Percentiles rank a stretch among this genome's conserved stretches.
phyloP scores from a whole-genome alignment of 2,329 filamentous ascomycete species.

The Cladosporium sp. region DNA sequence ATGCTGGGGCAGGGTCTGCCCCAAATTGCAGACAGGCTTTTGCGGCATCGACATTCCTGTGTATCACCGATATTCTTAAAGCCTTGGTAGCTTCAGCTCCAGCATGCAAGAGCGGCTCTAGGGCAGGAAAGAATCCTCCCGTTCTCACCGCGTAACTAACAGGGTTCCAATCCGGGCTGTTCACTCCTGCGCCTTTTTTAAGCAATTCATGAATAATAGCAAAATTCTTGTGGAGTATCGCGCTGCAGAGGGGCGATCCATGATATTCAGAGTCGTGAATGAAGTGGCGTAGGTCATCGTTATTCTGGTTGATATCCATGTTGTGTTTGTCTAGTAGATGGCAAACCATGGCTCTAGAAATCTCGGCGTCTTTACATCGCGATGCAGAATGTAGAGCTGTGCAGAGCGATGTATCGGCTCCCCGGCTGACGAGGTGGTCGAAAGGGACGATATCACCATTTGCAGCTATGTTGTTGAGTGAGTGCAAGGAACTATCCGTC shows the following conservation, averaged over 20 bases:
- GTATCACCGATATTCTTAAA: not conserved
- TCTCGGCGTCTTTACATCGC: slow-evolving; percentile 11
- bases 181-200: slow-evolving; percentile 15
- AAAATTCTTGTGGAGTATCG: slow-evolving; percentile 20
- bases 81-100: slow-evolving; percentile 15
- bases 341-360: slow-evolving; percentile 17
- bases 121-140: slow-evolving; percentile 16
- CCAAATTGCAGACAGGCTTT: slow-evolving; percentile 14
- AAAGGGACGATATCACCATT: slow-evolving; percentile 21
- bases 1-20: slow-evolving; percentile 2
- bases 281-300: slow-evolving; percentile 19
- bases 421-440: slow-evolving; percentile 20
- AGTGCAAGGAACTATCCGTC: slow-evolving; percentile 18
- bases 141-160: not conserved
- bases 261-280: slow-evolving; percentile 3
- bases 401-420: slow-evolving; percentile 16
- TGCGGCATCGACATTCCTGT: slow-evolving; percentile 13
- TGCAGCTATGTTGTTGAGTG: slow-evolving; percentile 22
- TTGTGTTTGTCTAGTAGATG: slow-evolving; percentile 20
- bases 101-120: slow-evolving; percentile 19
- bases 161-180: not conserved
- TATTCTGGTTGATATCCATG: slow-evolving; percentile 21
- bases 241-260: slow-evolving; percentile 20
- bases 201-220: slow-evolving; percentile 19
- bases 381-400: slow-evolving; percentile 21